Evolutionary conservation across 2,329 filamentous ascomycete genomes (phyloP).

Genomic region (Cladosporium sp.): DNA sequence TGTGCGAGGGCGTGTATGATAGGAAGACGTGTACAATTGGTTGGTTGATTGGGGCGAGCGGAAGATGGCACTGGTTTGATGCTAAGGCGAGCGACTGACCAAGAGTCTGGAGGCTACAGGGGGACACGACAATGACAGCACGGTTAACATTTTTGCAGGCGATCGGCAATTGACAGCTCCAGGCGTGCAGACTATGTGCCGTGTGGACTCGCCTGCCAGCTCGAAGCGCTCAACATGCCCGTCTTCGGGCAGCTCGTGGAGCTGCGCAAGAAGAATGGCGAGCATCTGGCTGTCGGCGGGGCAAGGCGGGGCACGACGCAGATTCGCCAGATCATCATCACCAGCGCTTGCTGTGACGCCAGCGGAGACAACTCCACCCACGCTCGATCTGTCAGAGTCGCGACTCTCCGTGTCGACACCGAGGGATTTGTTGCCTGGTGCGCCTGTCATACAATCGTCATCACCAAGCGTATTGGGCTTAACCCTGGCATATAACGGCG

Average conservation of each 20-base stretch:
- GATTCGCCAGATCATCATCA: not conserved
- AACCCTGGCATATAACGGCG: not conserved
- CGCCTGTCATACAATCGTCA: slow-evolving; percentile 10
- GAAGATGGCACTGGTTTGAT: not conserved
- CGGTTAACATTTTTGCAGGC: slow-evolving; percentile 1
- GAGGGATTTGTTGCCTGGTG: not conserved
- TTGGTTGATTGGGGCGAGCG: not conserved
- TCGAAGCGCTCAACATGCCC: not conserved
- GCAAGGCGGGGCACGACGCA: slow-evolving; percentile 1
- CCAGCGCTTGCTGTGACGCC: not conserved
- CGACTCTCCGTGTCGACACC: not conserved
- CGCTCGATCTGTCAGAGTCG: not conserved
- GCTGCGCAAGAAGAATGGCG: too few species aligned
- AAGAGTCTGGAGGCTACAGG: not conserved
- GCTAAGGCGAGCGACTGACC: not conserved
- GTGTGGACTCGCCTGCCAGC: not conserved
- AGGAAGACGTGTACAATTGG: not conserved
- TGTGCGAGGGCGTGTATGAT: not conserved
- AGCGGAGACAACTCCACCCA: slow-evolving; percentile 1
- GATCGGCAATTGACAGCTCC: slow-evolving; percentile 11
- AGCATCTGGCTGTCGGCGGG: not conserved
- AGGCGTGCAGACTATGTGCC: not conserved
- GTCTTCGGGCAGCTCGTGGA: not conserved
- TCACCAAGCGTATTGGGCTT: slow-evolving; percentile 1
- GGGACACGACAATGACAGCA: not conserved